phyloP scores from a whole-genome alignment of 345 rosid genomes.

The Populus tremula region DNA sequence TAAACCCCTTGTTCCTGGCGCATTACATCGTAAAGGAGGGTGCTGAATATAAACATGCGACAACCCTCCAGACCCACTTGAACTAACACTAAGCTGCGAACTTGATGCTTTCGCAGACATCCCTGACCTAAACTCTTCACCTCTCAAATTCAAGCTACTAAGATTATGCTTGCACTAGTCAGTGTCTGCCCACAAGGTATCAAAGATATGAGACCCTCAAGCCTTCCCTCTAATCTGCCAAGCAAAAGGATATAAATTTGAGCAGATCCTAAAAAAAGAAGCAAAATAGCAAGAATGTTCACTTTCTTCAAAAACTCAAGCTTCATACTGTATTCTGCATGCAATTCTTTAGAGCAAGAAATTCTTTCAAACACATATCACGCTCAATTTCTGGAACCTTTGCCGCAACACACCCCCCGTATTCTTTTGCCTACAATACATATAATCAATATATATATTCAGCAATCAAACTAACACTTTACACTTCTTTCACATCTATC shows the following conservation, averaged over 20 bases:
- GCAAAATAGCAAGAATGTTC: neutral
- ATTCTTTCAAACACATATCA: slow-evolving; percentile 87
- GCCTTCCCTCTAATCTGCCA: slow-evolving; percentile 56
- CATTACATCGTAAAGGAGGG: slow-evolving; percentile 64
- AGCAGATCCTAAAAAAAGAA: slow-evolving; percentile 5
- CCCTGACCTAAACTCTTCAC: slow-evolving; percentile 6
- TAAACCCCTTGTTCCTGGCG: slow-evolving; percentile 68
- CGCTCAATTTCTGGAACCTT: slow-evolving; percentile 81
- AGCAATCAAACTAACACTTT: neutral
- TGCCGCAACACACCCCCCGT: slow-evolving; percentile 84
- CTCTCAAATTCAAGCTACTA: slow-evolving; percentile 17
- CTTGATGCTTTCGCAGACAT: slow-evolving; percentile 71
- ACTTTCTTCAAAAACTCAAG: neutral
- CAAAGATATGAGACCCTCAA: slow-evolving; percentile 16
- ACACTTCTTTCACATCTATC: slow-evolving; percentile 2
- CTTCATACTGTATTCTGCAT: slow-evolving; percentile 79
- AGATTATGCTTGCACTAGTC: neutral
- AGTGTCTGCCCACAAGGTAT: slow-evolving; percentile 2
- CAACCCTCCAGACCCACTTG: slow-evolving; percentile 63
- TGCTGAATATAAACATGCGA: slow-evolving; percentile 79
- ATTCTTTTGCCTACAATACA: slow-evolving; percentile 66
- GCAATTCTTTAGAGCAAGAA: slow-evolving; percentile 74
- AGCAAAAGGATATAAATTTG: slow-evolving; percentile 17
- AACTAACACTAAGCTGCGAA: slow-evolving; percentile 52
- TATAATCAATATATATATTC: neutral